Base-by-base conservation (phyloP, 1,139 yeast genomes). In the Hemisphaericaspora subhashii region DNA sequence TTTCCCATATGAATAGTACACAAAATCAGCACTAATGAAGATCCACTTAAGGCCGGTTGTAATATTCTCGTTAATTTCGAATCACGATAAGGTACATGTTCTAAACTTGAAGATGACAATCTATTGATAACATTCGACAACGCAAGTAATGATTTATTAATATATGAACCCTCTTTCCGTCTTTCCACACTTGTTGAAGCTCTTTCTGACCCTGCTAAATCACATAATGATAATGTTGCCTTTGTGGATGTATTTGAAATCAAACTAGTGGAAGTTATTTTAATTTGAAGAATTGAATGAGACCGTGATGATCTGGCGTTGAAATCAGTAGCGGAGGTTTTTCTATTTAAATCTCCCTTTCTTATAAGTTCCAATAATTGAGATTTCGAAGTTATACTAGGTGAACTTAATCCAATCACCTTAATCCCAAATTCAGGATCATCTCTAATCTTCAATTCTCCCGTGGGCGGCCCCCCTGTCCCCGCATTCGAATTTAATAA, bases 121-220 rank as follows among this genome's bases (percentile, higher is more conserved):
- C 87, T 82, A 24, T 94, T 81, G 40, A 90, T 88, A 13, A 90
- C 96, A 0, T 95, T 87, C 8, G 96, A 89, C 39, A 90, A 72
- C 0, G 98, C 95, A 42, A 92, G 68, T 33, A 90, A 72, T 0
- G 97, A 89, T 57, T 88, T 87, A 65, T 92, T 92, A 55, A 92
- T 92, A 56, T 75, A 90, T 0, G 96, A 79, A 15, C 98, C 98
- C 64, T 92, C 98, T 58, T 88, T 86, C 42, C 97, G 70, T 52
- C 98, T 74, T 52, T 83, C 96, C 0, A 73, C 64, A 54, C 89
- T 88, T 1, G 85, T 74, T 0, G 95, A 83, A 0, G 96, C 98
- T 41, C 87, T 74, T 61, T 92, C 98, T 13, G 96, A 86, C 16
- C 98, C 98, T 0, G 98, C 98, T 54, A 92, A 73, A 63, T 92